Evolutionary conservation across 2,329 filamentous ascomycete species (phyloP).

Genomic region (Pyrenophora graminea): DNA sequence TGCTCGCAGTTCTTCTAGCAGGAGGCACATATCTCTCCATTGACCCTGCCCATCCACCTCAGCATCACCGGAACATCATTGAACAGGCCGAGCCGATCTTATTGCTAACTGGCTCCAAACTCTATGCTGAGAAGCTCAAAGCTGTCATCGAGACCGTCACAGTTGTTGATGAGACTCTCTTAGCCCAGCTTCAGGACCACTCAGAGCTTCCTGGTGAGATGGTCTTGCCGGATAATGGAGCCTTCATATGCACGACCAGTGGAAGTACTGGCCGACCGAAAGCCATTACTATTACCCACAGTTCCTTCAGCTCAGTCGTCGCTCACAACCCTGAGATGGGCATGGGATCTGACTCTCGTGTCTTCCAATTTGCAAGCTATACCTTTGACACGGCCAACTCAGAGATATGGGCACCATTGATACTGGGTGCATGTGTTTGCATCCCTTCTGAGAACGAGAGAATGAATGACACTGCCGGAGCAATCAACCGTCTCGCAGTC

Average conservation of each 20-base stretch:
- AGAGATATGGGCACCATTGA: slow-evolving; percentile 56
- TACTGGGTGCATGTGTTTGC: slow-evolving; percentile 54
- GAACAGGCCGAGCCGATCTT: neutral
- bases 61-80: neutral
- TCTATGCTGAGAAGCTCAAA: neutral
- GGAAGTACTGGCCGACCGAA: neutral
- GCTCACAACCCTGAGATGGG: slow-evolving; percentile 51
- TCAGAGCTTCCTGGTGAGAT: neutral
- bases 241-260: neutral
- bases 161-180: neutral
- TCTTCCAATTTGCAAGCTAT: slow-evolving; percentile 48
- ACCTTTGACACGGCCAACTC: slow-evolving; percentile 59
- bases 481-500: slow-evolving; percentile 5
- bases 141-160: neutral
- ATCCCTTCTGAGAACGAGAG: slow-evolving; percentile 58
- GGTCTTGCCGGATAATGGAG: neutral
- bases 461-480: slow-evolving; percentile 50
- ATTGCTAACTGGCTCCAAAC: neutral
- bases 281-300: neutral
- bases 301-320: neutral
- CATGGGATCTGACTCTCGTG: slow-evolving; percentile 51
- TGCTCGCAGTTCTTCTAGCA: slow-evolving; percentile 48
- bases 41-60: slow-evolving; percentile 12
- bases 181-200: neutral
- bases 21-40: slow-evolving; percentile 46